Percentiles rank a stretch among this genome's conserved stretches.
phyloP scores from a whole-genome alignment of 257 asterid species.

The Paraleonurus japonicus region DNA sequence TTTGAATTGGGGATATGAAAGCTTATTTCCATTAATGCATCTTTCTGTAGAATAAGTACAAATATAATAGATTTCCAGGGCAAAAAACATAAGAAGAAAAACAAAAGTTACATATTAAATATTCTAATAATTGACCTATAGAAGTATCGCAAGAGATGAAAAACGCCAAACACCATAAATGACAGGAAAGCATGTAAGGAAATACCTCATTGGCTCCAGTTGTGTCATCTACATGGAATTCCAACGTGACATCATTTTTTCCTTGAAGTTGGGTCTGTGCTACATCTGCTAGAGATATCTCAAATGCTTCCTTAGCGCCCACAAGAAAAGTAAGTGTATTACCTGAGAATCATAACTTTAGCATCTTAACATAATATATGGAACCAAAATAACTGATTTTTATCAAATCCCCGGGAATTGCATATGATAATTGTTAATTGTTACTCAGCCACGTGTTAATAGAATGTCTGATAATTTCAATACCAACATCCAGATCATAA shows the following conservation, averaged over 20 bases:
- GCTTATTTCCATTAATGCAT: slow-evolving; percentile 94
- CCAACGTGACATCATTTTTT: slow-evolving; percentile 91
- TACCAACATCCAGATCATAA: not conserved
- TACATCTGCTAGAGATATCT: slow-evolving; percentile 90
- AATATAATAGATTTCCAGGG: not conserved
- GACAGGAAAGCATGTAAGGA: not conserved
- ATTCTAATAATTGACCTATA: not conserved
- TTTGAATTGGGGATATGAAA: slow-evolving; percentile 91
- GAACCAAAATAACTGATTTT: not conserved
- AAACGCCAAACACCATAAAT: not conserved
- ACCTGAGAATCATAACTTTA: slow-evolving; percentile 40
- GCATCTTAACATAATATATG: not conserved
- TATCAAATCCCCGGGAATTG: not conserved
- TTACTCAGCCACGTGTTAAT: not conserved
- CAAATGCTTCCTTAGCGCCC: slow-evolving; percentile 89
- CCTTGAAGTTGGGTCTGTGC: slow-evolving; percentile 98
- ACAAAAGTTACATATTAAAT: not conserved
- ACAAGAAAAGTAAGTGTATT: slow-evolving; percentile 79
- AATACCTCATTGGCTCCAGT: slow-evolving; percentile 94
- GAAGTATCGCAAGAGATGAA: not conserved
- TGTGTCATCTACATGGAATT: slow-evolving; percentile 94
- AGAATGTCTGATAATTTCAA: not conserved
- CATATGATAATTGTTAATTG: not conserved
- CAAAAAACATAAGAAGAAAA: not conserved
- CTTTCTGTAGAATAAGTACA: slow-evolving; percentile 63